A percentile compares a stretch with the other conserved stretches of the same genome.
These are phyloP conservation scores for Tritrichomonas musculus DNA, from an alignment of 208 protist species.

Conservation along the genomic window DNA sequence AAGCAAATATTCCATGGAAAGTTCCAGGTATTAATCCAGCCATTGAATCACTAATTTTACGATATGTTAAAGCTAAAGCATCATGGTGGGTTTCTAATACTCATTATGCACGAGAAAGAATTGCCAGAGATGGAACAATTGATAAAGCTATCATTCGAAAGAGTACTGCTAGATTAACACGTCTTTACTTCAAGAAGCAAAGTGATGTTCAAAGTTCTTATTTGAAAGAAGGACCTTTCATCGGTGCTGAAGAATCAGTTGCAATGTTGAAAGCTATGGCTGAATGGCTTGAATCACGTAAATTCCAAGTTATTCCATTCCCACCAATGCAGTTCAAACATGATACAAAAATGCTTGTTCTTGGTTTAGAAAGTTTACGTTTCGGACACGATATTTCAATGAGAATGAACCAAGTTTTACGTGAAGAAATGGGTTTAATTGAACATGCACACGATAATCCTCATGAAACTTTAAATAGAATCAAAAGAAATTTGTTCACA, in stretches of 20 bases:
- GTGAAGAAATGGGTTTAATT: slow-evolving; percentile 98
- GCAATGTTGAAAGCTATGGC: slow-evolving; percentile 98
- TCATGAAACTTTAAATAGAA: slow-evolving; percentile 93
- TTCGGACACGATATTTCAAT: slow-evolving; percentile 96
- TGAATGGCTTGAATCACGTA: slow-evolving; percentile 96
- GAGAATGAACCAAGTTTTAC: slow-evolving; percentile 91
- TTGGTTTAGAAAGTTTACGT: slow-evolving; percentile 97
- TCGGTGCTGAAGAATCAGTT: slow-evolving; percentile 88
- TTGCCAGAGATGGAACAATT: slow-evolving; percentile 92
- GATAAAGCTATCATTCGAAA: slow-evolving; percentile 99
- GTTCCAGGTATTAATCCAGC: slow-evolving; percentile 85
- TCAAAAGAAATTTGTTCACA: slow-evolving; percentile 96
- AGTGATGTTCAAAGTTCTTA: slow-evolving; percentile 95
- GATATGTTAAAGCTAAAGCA: slow-evolving; percentile 99
- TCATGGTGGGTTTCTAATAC: slow-evolving; percentile 99
- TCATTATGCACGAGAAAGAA: slow-evolving; percentile 97
- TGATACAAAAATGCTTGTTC: slow-evolving; percentile 97
- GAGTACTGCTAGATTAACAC: slow-evolving; percentile 96
- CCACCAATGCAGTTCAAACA: slow-evolving; percentile 97
- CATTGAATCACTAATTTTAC: slow-evolving; percentile 96
- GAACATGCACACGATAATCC: slow-evolving; percentile 99
- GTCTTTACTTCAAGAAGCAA: slow-evolving; percentile 99
- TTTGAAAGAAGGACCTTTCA: slow-evolving; percentile 93
- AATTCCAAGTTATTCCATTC: slow-evolving; percentile 99
- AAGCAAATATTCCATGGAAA: slow-evolving; percentile 95